Conservation (phyloP, 2,329 filamentous ascomycete genomes). For the Trichothecium sympodiale region DNA sequence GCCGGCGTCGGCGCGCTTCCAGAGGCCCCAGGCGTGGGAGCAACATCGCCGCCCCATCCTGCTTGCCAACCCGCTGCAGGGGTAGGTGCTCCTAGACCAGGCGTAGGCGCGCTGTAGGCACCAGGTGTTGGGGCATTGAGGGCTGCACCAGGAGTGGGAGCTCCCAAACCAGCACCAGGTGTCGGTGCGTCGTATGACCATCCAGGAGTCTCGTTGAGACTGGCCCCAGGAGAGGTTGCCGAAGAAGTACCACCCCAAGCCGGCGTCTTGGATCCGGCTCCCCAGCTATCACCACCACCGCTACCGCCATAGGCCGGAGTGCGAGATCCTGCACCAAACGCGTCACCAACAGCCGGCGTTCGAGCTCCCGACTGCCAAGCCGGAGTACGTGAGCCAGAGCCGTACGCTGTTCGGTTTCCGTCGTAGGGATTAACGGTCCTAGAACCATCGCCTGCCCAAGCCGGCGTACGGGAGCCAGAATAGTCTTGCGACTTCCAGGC, state of each 20-base stretch:
- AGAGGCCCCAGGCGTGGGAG: slow-evolving; percentile 45
- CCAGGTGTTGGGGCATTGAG: slow-evolving; percentile 63
- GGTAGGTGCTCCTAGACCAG: slow-evolving; percentile 52
- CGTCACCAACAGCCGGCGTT: slow-evolving; percentile 51
- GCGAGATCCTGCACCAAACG: slow-evolving; percentile 57
- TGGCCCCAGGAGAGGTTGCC: slow-evolving; percentile 46
- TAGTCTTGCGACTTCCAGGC: slow-evolving; percentile 47
- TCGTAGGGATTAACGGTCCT: slow-evolving; percentile 61
- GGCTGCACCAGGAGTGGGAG: slow-evolving; percentile 46
- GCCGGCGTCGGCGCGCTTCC: slow-evolving; percentile 51
- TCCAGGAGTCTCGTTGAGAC: slow-evolving; percentile 36
- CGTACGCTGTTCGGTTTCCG: slow-evolving; percentile 68
- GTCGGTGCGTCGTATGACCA: slow-evolving; percentile 63
- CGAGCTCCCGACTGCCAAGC: slow-evolving; percentile 71
- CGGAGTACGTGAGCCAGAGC: slow-evolving; percentile 59
- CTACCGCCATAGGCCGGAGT: slow-evolving; percentile 49
- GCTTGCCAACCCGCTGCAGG: slow-evolving; percentile 56
- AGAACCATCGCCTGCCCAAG: slow-evolving; percentile 54
- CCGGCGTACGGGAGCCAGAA: slow-evolving; percentile 53
- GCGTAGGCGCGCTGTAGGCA: slow-evolving; percentile 53
- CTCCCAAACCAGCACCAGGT: slow-evolving; percentile 45
- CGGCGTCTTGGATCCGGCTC: slow-evolving; percentile 65
- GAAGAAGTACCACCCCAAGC: slow-evolving; percentile 50
- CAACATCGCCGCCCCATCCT: slow-evolving; percentile 56
- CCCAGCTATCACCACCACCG: slow-evolving; percentile 46